Percentiles rank a stretch among this genome's conserved stretches.
These are phyloP conservation scores for Apiotrichum laibachii DNA, from an alignment of 1,284 basidiomycete species.

Conservation along the genomic window DNA sequence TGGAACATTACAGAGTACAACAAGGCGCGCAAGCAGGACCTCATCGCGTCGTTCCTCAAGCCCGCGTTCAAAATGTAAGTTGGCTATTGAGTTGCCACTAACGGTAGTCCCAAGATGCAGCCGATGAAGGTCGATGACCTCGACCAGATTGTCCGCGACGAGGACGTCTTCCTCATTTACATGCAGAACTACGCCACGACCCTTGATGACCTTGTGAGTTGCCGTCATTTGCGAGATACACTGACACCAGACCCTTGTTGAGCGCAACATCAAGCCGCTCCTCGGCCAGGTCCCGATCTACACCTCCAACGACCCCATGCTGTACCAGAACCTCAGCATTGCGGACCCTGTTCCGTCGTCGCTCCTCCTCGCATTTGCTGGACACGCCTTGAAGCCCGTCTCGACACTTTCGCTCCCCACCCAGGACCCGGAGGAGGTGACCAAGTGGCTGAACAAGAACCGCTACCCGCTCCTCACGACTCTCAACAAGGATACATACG, in stretches of 20 bases:
- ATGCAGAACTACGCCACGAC: conserved; percentile 58
- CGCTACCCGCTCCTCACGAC: conserved; percentile 68
- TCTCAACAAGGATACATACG: conserved; percentile 70
- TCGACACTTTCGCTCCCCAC: conserved; percentile 42
- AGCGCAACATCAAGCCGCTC: conserved; percentile 59
- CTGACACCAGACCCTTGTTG: conserved; percentile 53
- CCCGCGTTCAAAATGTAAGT: conserved; percentile 44
- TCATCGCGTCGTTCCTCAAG: conserved; percentile 65
- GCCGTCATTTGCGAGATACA: too few relatives aligned
- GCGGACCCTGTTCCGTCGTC: conserved; percentile 57
- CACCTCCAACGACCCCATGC: conserved; percentile 52
- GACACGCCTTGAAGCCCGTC: conserved; percentile 51
- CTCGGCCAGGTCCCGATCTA: conserved; percentile 69
- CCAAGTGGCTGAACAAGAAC: conserved; percentile 62
- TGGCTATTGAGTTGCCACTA: background rate
- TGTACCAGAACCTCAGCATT: conserved; percentile 56
- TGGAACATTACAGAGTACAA: conserved; percentile 58
- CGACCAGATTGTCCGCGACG: conserved; percentile 56
- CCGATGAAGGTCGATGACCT: conserved; percentile 54
- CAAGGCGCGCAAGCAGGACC: conserved; percentile 65
- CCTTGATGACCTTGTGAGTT: conserved; percentile 47
- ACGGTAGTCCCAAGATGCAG: conserved; percentile 53
- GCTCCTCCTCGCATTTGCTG: conserved; percentile 71
- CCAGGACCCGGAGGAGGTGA: conserved; percentile 25
- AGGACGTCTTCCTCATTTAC: conserved; percentile 70